These are phyloP conservation scores for Cladosporium cucumerinum DNA, from an alignment of 2,329 filamentous ascomycete species.

Conservation along the genomic window DNA sequence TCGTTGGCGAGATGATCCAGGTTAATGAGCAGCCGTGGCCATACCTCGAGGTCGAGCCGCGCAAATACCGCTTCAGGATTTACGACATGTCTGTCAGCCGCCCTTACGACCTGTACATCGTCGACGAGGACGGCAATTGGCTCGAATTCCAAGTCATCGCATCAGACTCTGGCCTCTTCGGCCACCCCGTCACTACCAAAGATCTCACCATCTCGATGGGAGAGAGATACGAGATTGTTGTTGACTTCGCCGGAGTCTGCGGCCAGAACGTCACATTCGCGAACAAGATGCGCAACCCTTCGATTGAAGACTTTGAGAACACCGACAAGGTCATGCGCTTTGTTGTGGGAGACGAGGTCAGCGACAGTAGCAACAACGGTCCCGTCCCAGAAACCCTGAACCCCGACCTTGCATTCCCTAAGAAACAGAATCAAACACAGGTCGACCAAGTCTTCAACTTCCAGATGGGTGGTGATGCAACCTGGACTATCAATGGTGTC, in stretches of 20 bases:
- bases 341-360: constrained; percentile 43
- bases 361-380: constrained; percentile 39
- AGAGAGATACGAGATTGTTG: constrained; percentile 57
- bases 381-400: constrained; percentile 38
- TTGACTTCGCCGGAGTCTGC: constrained; percentile 52
- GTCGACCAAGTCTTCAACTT: constrained; percentile 49
- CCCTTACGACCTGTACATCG: constrained; percentile 50
- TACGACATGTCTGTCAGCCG: constrained; percentile 51
- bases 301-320: constrained; percentile 50
- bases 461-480: constrained; percentile 39
- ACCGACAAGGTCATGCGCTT: constrained; percentile 55
- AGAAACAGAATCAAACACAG: constrained; percentile 29
- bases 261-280: constrained; percentile 43
- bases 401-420: constrained; percentile 34
- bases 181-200: constrained; percentile 42
- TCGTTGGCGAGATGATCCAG: constrained; percentile 58
- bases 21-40: constrained; percentile 61
- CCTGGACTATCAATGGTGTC: constrained; percentile 53
- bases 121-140: constrained; percentile 33
- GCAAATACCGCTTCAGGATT: constrained; percentile 58
- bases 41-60: constrained; percentile 55
- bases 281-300: constrained; percentile 26
- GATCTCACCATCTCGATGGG: constrained; percentile 52
- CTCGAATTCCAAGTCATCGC: constrained; percentile 54
- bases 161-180: constrained; percentile 53